Base-by-base conservation (phyloP, 345 rosid genomes). In the Murraya koenigii region DNA sequence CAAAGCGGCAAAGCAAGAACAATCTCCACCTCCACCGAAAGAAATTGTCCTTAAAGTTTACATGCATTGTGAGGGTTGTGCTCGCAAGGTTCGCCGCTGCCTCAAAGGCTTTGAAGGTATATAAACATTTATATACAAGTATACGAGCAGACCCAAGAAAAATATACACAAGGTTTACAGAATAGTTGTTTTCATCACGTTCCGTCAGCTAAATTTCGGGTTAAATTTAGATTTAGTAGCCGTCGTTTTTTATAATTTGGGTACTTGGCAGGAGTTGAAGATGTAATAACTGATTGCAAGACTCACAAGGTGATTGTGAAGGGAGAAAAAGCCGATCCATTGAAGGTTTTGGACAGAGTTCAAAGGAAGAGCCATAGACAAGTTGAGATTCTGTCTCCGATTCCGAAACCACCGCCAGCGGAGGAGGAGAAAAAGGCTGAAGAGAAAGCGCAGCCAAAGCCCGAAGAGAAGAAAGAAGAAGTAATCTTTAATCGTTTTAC, bases 41-140 rank as follows among this genome's bases (percentile, higher is more conserved):
- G 99, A 95, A 78, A 90, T 95, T 23, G 80, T 95, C 7, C 85
- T 95, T 41, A 89, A 82, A 78, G 97, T 92, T 14, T 92, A 83
- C 92, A 95, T 95, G 98, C 99, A 95, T 87, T 95, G 99, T 73
- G 98, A 95, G 85, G 99, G 98, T 36, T 95, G 99, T 72, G 98
- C 99, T 47, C 91, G 93, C 33, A 95, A 94, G 82, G 89, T 95
- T 65, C 96, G 89, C 62, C 80, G 87, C 52, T 84, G 95, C 65
- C 95, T 95, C 58, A 91, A 79, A 74, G 94, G 97, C 70, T 95
- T 94, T 68, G 90, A 90, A 66, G 98, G 99, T 93, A 61, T 93
- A 61, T 64, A 60, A 9, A 17, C 33, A 5, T 1, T 61, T 47
- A 67, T 68, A n/a, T 47, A 47, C 28, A 17, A 52, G 49, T 13